Conservation (phyloP, 148 eudicot species). For the Rhododendron mucronatum region DNA sequence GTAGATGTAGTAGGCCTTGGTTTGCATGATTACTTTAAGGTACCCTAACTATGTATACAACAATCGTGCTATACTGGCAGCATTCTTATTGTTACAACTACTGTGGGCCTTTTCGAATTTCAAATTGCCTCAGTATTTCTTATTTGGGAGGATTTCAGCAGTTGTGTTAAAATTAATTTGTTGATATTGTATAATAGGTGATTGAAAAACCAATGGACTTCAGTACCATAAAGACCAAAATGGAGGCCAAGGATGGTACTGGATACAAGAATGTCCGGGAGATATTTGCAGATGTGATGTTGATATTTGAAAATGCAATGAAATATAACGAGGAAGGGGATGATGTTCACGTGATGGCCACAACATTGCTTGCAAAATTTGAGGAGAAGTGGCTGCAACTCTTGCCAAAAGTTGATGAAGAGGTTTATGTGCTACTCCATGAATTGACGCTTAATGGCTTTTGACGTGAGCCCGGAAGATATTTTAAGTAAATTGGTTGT, state of each 20-base stretch:
- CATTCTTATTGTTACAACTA: not conserved
- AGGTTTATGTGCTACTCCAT: slow-evolving; percentile 34
- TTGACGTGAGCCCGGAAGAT: not conserved
- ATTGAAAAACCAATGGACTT: slow-evolving; percentile 92
- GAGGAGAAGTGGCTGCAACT: slow-evolving; percentile 84
- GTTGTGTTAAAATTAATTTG: not conserved
- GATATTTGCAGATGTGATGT: slow-evolving; percentile 68
- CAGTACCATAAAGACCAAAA: slow-evolving; percentile 54
- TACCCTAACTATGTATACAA: not conserved
- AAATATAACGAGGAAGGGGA: slow-evolving; percentile 70
- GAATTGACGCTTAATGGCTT: not conserved
- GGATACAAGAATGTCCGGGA: slow-evolving; percentile 83
- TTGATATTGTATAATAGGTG: slow-evolving; percentile 29
- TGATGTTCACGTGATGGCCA: slow-evolving; percentile 80
- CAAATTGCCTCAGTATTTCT: not conserved
- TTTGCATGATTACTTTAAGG: not conserved
- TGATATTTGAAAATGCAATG: slow-evolving; percentile 83
- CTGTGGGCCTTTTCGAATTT: not conserved
- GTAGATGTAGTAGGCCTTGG: not conserved
- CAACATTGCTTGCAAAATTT: slow-evolving; percentile 58
- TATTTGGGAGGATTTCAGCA: not conserved
- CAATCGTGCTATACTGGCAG: not conserved
- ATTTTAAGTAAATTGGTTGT: not conserved
- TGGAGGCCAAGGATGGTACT: slow-evolving; percentile 70
- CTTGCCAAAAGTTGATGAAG: slow-evolving; percentile 79